phyloP scores from a whole-genome alignment of 768 basidiomycete genomes.

The Porpolomopsis calyptriformis region DNA sequence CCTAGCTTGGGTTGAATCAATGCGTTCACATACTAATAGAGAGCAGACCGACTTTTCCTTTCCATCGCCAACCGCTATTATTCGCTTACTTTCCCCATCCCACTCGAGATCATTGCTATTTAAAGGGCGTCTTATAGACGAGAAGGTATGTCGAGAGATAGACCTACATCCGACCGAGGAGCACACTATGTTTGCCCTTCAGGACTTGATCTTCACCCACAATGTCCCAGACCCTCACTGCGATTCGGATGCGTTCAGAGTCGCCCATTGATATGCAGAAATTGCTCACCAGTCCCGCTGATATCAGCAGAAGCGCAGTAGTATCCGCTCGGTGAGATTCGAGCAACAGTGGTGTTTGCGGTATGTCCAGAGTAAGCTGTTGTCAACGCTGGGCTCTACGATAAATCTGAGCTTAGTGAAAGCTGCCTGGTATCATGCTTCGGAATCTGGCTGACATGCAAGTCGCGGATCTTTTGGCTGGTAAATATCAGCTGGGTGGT shows the following conservation, averaged over 20 bases:
- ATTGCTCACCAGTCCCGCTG: constrained; percentile 60
- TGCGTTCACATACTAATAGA: neutral
- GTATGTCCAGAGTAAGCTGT: constrained; percentile 70
- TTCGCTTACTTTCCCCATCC: constrained; percentile 95
- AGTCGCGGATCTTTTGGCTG: constrained; percentile 58
- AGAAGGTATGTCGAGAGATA: neutral
- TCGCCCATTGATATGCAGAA: neutral
- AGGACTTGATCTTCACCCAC: constrained; percentile 74
- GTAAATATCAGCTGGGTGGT: neutral
- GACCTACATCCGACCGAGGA: constrained; percentile 64
- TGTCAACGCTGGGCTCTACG: constrained; percentile 55
- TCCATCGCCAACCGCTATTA: constrained; percentile 89
- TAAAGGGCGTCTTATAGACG: neutral
- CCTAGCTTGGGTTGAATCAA: constrained; percentile 25
- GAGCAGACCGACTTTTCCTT: constrained; percentile 57
- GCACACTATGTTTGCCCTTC: constrained; percentile 70
- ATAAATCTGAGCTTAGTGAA: neutral
- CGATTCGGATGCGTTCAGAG: neutral
- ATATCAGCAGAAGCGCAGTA: constrained; percentile 90
- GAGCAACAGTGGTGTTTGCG: constrained; percentile 78
- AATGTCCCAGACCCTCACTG: constrained; percentile 89
- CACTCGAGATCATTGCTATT: constrained; percentile 85
- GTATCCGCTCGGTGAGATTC: constrained; percentile 86
- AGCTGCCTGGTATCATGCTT: neutral
- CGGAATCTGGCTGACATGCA: constrained; percentile 44